Evolutionary conservation across 2,329 filamentous ascomycete genomes (phyloP).

Genomic region (Colletotrichum gloeosporioides): DNA sequence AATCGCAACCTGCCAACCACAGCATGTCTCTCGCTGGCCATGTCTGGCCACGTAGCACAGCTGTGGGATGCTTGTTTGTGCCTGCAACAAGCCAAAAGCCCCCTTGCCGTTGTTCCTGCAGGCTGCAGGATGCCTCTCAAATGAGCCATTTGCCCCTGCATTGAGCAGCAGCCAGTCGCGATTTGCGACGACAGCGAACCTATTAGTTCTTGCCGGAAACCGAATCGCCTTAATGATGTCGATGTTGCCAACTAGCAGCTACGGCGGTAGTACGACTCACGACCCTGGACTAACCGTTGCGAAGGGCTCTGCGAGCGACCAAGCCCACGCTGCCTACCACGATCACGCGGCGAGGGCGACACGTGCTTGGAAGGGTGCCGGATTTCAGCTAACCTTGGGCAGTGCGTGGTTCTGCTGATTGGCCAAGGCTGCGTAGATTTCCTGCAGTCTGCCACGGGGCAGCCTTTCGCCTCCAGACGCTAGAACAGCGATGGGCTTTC

Average conservation of each 20-base stretch:
- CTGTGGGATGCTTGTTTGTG: background rate
- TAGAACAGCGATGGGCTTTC: background rate
- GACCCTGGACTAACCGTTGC: background rate
- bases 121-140: background rate
- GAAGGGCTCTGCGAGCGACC: background rate
- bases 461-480: background rate
- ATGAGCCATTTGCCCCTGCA: background rate
- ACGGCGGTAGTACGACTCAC: background rate
- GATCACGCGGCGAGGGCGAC: background rate
- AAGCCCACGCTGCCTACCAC: background rate
- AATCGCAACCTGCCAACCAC: background rate
- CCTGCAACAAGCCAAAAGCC: background rate
- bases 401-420: background rate
- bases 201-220: background rate
- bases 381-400: background rate
- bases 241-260: background rate
- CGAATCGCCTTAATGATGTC: background rate
- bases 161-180: background rate
- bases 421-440: background rate
- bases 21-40: background rate
- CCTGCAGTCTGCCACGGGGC: background rate
- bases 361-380: background rate
- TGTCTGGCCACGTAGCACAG: background rate
- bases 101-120: background rate
- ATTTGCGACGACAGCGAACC: background rate